Base-by-base conservation (phyloP, 345 rosid species). In the Brassica rapa region DNA sequence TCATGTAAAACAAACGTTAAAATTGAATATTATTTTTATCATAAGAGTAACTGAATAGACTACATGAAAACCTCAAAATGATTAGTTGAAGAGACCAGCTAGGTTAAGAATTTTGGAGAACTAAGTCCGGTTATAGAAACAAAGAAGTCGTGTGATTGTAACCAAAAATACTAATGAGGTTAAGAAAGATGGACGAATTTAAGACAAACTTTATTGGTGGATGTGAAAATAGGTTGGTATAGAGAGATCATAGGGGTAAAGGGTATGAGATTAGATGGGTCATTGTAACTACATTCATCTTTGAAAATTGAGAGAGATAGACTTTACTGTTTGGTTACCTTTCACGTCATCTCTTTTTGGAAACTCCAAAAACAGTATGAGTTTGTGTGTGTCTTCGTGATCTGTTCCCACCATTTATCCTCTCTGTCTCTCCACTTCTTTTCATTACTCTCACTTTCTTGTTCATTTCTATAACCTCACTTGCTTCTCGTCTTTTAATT, bases 311-410 rank as follows among this genome's bases (percentile, higher is more conserved):
- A 66, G 68, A 72, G 77, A 73, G 33, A 49, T 67, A 67, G 59
- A 21, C 57, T 41, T 79, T 73, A 79, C 82, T 79, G 78, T 67
- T 60, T 79, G 69, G 74, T 79, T 79, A 61, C 49, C 82, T 79
- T 49, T 79, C 82, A 79, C 82, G 82, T 79, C 82, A 73, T 79
- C 82, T 79, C 74, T 73, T 79, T 79, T 79, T 73, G 82, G 78
- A 67, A 79, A 79, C 78, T 79, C 78, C 78, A 68, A 72, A 79
- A 73, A 79, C 82, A 73, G 82, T 79, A 73, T 32, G 82, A 79
- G 78, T 79, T 79, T 79, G 37, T 73, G 77, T 72, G 77, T 73
- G 30, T 72, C 74, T 79, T 79, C 78, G 82, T 79, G 82, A 72
- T 79, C 74, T 79, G 78, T 79, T 79, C 74, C 78, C 70, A 79